Conservation (phyloP, 805 yeast species). For the Yarrowia porcina region DNA sequence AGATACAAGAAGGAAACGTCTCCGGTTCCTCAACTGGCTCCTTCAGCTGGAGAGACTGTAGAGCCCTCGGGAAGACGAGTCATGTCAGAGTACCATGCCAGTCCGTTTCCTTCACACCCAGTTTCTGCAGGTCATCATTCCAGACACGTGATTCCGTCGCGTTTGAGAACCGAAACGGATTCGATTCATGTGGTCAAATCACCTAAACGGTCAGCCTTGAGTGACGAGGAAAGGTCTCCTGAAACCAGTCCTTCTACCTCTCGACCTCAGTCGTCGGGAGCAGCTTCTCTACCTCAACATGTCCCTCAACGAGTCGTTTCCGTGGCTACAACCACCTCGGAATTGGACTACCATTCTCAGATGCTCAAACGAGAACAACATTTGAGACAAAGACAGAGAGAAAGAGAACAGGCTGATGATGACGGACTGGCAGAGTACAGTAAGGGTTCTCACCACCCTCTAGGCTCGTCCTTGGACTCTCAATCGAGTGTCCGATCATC, state of each 20-base stretch:
- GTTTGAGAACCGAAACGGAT: background rate
- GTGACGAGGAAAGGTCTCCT: background rate
- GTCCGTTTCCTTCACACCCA: background rate
- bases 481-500: background rate
- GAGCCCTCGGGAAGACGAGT: slow-evolving; percentile 2
- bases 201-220: background rate
- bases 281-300: slow-evolving; percentile 8
- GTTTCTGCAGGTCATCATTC: background rate
- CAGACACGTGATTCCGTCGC: background rate
- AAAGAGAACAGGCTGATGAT: slow-evolving; percentile 26
- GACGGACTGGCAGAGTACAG: slow-evolving; percentile 26
- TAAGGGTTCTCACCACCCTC: slow-evolving; percentile 17
- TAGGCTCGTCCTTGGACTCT: slow-evolving; percentile 9
- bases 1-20: slow-evolving; percentile 22
- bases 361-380: slow-evolving; percentile 26
- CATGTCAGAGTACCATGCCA: slow-evolving; percentile 2
- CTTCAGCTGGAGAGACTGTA: background rate
- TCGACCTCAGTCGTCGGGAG: background rate
- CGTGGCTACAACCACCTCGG: background rate
- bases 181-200: background rate
- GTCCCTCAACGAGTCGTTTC: slow-evolving; percentile 18
- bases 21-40: background rate
- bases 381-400: slow-evolving; percentile 11
- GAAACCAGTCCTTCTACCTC: background rate
- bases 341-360: slow-evolving; percentile 17